phyloP scores from a whole-genome alignment of 495 filamentous ascomycete species.

The Beverwykella pulmonaria region DNA sequence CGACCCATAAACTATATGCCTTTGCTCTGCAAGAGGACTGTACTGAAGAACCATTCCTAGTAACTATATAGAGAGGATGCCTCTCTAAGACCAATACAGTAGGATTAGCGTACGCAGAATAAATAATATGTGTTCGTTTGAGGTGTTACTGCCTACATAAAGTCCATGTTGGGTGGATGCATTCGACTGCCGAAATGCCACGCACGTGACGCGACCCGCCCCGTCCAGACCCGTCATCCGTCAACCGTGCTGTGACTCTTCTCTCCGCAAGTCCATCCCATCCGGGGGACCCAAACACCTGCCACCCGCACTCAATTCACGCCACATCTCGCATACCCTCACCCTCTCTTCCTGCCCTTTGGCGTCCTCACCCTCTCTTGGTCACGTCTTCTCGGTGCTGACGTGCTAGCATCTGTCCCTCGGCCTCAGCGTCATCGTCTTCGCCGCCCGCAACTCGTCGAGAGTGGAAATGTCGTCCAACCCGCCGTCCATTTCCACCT shows the following conservation, averaged over 20 bases:
- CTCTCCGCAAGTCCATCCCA: conserved; percentile 32
- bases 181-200: too few relatives aligned
- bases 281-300: conserved; percentile 36
- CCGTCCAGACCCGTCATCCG: not conserved
- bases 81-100: too few relatives aligned
- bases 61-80: too few relatives aligned
- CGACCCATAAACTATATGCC: too few relatives aligned
- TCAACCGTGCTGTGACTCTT: conserved; percentile 28
- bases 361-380: not conserved
- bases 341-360: not conserved
- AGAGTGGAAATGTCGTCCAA: conserved; percentile 38
- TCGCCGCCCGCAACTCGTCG: conserved; percentile 1
- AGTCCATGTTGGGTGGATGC: too few relatives aligned
- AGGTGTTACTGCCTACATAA: too few relatives aligned
- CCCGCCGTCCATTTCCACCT: conserved; percentile 35
- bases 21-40: too few relatives aligned
- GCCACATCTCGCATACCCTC: not conserved
- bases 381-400: conserved; percentile 6
- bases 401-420: not conserved
- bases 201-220: not conserved
- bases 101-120: too few relatives aligned
- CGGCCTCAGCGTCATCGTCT: conserved; percentile 22
- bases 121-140: too few relatives aligned
- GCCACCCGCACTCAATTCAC: conserved; percentile 13
- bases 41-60: too few relatives aligned